Conservation (phyloP, 306 rosid genomes). For the Heteromeles arbutifolia region DNA sequence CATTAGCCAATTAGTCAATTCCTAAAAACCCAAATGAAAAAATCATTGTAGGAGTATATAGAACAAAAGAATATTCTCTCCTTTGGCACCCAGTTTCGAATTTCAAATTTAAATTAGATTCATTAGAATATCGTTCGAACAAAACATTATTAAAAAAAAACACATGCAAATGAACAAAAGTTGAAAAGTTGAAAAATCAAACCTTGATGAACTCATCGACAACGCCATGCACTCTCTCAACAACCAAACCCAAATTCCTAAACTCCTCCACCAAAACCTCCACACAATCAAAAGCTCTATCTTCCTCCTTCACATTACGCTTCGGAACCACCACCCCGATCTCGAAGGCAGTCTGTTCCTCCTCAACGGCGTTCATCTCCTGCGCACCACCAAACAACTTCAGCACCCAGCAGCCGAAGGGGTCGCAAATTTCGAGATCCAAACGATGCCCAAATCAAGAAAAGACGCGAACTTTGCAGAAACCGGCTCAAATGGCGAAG, state of each 20-base stretch:
- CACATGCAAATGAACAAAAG: not conserved
- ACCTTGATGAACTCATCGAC: conserved; percentile 93
- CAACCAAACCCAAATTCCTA: conserved; percentile 51
- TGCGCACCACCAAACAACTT: conserved; percentile 10
- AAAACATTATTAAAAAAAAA: not conserved
- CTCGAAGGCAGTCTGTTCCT: conserved; percentile 58
- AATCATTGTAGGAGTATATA: not conserved
- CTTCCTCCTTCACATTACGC: conserved; percentile 33
- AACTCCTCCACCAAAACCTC: conserved; percentile 53
- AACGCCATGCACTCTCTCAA: conserved; percentile 73
- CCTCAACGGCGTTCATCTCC: conserved; percentile 40
- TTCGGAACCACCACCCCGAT: conserved; percentile 79
- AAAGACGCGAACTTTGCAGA: conserved; percentile 10
- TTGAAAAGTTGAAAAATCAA: conserved; percentile 14
- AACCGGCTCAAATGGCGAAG: conserved; percentile 10
- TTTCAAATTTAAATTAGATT: no score
- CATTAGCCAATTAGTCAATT: not conserved
- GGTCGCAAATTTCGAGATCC: not conserved
- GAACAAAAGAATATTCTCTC: not conserved
- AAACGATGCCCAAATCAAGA: conserved; percentile 7
- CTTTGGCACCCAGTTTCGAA: no score
- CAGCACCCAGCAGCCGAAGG: not conserved
- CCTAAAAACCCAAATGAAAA: not conserved
- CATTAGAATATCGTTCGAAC: not conserved
- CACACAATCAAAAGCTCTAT: conserved; percentile 39